A percentile compares a stretch with the other conserved stretches of the same genome.
Conservation (phyloP, 495 filamentous ascomycete genomes). For the Astrothelium macrocarpum region DNA sequence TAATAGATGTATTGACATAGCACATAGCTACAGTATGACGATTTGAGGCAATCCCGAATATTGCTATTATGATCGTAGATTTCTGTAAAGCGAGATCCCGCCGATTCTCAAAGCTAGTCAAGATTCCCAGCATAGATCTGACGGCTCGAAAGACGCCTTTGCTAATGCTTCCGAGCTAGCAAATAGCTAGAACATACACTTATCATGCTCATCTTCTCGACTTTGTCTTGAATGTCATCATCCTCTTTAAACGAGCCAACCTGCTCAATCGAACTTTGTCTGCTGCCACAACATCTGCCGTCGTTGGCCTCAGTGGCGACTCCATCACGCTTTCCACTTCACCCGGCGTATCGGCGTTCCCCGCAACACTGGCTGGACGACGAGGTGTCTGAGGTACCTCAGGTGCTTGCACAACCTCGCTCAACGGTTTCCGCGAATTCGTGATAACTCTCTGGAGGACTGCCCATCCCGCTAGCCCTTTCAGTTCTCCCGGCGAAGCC, state of each 20-base stretch:
- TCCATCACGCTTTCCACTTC: background rate
- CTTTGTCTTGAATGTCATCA: slow-evolving; percentile 2
- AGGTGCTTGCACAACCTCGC: background rate
- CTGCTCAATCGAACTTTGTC: slow-evolving; percentile 1
- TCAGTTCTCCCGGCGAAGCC: slow-evolving; percentile 18
- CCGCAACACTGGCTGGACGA: background rate
- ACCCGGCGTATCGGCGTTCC: background rate
- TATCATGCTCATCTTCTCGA: background rate
- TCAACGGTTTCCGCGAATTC: slow-evolving; percentile 4
- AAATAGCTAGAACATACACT: too few relatives aligned
- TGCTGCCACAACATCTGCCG: background rate
- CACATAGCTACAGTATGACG: too few relatives aligned
- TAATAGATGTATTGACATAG: too few relatives aligned
- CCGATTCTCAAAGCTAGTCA: too few relatives aligned
- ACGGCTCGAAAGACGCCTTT: background rate
- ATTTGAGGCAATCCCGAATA: too few relatives aligned
- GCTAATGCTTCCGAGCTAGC: background rate
- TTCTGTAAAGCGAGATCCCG: too few relatives aligned
- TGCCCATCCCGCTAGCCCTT: slow-evolving; percentile 25
- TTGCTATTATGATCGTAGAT: too few relatives aligned
- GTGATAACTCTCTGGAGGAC: slow-evolving; percentile 20
- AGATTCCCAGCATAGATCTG: too few relatives aligned
- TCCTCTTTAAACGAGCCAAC: background rate
- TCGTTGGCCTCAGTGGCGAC: background rate
- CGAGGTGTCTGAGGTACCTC: background rate